A percentile compares a stretch with the other conserved stretches of the same genome.
Evolutionary conservation across 2,329 filamentous ascomycete species (phyloP).

Genomic region (Fusarium decemcellulare): DNA sequence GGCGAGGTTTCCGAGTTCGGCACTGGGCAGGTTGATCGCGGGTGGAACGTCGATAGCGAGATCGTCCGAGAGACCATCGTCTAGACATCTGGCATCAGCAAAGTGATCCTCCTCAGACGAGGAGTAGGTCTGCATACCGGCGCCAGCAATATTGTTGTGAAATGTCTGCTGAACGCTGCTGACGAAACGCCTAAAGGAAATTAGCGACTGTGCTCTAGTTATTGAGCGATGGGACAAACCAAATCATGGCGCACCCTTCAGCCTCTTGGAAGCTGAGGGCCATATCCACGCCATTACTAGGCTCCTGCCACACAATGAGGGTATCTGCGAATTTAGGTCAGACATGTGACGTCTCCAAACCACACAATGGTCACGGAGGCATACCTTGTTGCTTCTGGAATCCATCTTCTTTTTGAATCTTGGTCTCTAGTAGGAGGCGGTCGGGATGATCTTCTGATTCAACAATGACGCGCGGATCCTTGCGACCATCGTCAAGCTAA

Average conservation of each 20-base stretch:
- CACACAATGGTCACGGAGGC: constrained; percentile 41
- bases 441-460: constrained; percentile 93
- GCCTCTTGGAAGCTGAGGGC: constrained; percentile 98
- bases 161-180: constrained; percentile 86
- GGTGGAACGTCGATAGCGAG: constrained; percentile 79
- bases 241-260: constrained; percentile 93
- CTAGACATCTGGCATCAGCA: constrained; percentile 59
- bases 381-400: constrained; percentile 98
- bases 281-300: constrained; percentile 89
- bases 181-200: constrained; percentile 83
- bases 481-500: constrained; percentile 73
- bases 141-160: constrained; percentile 68
- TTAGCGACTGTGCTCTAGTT: constrained; percentile 35
- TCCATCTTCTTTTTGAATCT: constrained; percentile 92
- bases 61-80: constrained; percentile 92
- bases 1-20: constrained; percentile 84
- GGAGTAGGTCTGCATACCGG: constrained; percentile 64
- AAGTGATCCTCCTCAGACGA: not conserved
- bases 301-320: constrained; percentile 97
- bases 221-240: constrained; percentile 66
- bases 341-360: constrained; percentile 40
- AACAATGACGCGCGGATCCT: constrained; percentile 90
- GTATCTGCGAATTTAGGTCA: constrained; percentile 75
- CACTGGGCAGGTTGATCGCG: constrained; percentile 80
- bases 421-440: constrained; percentile 87